Evolutionary conservation across 108 stramenopile species (phyloP).

Genomic region (Nannochloropsis salina): DNA sequence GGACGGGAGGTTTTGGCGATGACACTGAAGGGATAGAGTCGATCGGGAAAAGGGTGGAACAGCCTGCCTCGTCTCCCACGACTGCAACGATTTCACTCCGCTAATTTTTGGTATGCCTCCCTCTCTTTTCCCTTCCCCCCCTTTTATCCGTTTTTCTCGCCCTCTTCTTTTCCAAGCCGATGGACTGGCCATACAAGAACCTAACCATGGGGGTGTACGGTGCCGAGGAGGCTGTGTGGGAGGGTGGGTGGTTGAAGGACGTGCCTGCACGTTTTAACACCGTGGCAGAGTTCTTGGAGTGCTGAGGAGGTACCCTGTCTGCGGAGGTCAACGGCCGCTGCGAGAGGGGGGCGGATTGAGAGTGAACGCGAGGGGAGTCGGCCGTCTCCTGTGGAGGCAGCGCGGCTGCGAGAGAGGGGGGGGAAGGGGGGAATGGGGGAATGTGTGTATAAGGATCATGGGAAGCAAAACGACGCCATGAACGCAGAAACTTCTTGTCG

Average conservation of each 20-base stretch:
- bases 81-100: background rate
- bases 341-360: too few relatives aligned
- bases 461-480: too few relatives aligned
- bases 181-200: slow-evolving; percentile 26
- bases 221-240: slow-evolving; percentile 20
- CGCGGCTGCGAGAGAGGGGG: too few relatives aligned
- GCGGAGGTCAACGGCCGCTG: too few relatives aligned
- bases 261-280: slow-evolving; percentile 1
- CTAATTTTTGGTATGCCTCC: background rate
- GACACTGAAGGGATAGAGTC: background rate
- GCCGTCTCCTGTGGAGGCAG: too few relatives aligned
- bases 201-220: slow-evolving; percentile 21
- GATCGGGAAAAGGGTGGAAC: background rate
- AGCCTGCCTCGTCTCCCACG: too few relatives aligned
- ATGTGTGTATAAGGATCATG: too few relatives aligned
- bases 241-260: slow-evolving; percentile 26
- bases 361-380: too few relatives aligned
- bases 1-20: background rate
- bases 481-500: too few relatives aligned
- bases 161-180: background rate
- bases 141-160: background rate
- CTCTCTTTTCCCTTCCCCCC: background rate
- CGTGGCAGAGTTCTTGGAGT: background rate
- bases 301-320: background rate
- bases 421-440: too few relatives aligned